Conservation (phyloP, 108 stramenopile species). For the Skeletonema costatum region DNA sequence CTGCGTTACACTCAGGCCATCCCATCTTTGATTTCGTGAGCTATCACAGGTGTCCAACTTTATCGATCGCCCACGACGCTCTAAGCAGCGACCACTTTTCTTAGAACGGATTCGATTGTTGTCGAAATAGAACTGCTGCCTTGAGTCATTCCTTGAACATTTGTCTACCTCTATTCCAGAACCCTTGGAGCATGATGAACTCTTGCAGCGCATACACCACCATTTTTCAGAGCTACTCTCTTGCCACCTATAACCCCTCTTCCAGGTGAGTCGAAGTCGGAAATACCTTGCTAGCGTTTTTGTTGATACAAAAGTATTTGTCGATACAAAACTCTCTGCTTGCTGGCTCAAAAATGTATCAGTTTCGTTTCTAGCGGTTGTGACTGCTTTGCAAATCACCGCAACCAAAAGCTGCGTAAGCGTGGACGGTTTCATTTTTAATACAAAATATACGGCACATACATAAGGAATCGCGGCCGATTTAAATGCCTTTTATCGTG, state of each 20-base stretch:
- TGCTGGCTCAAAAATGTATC: too few species aligned
- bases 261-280: constrained; percentile 11
- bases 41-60: constrained; percentile 12
- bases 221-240: constrained; percentile 18
- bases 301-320: too few species aligned
- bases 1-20: constrained; percentile 2
- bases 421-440: too few species aligned
- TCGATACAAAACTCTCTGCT: too few species aligned
- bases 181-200: constrained; percentile 16
- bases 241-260: constrained; percentile 32
- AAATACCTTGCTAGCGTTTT: background rate
- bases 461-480: too few species aligned
- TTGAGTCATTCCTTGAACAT: constrained; percentile 22
- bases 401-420: too few species aligned
- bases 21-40: constrained; percentile 25
- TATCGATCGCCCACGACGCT: constrained; percentile 35
- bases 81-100: constrained; percentile 29
- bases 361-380: too few species aligned
- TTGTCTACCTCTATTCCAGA: constrained; percentile 21
- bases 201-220: constrained; percentile 40
- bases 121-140: constrained; percentile 43
- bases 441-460: too few species aligned
- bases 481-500: too few species aligned
- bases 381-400: too few species aligned
- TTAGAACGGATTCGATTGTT: constrained; percentile 33